These are phyloP conservation scores for Trebouxia sp. DNA, from an alignment of 139 green algal species.

Conservation along the genomic window DNA sequence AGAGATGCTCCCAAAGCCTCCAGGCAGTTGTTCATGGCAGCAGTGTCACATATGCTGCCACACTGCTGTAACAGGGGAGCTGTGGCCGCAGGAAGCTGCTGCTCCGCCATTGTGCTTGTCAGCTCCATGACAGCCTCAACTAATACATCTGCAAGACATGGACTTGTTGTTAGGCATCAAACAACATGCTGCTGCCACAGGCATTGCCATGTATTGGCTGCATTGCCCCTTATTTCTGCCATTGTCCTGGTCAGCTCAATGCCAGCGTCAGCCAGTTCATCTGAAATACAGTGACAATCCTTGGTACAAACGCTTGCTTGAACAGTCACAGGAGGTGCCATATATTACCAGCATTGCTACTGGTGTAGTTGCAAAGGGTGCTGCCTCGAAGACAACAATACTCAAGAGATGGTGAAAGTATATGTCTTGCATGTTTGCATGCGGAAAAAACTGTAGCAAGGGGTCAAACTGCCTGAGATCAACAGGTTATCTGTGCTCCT, in stretches of 20 bases:
- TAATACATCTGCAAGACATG: background rate
- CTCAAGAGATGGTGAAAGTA: no score
- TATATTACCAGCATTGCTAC: no score
- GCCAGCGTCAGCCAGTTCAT: background rate
- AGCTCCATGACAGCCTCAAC: constrained; percentile 6
- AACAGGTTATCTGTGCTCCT: no score
- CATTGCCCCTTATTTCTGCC: background rate
- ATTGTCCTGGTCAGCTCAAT: background rate
- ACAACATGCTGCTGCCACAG: background rate
- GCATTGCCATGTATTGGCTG: background rate
- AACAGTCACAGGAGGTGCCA: no score
- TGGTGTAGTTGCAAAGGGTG: no score
- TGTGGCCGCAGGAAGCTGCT: background rate
- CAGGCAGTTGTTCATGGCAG: constrained; percentile 1
- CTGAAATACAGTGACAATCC: background rate
- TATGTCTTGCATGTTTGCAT: no score
- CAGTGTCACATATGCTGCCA: background rate
- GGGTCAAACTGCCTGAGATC: no score
- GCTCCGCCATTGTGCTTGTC: background rate
- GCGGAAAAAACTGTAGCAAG: no score
- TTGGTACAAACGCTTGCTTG: no score
- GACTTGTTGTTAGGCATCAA: no score
- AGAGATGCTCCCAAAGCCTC: background rate
- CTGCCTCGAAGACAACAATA: no score
- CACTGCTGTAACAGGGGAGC: background rate